These are phyloP conservation scores for Sphaerulina vaccinii DNA, from an alignment of 2,329 filamentous ascomycete species.

Conservation along the genomic window DNA sequence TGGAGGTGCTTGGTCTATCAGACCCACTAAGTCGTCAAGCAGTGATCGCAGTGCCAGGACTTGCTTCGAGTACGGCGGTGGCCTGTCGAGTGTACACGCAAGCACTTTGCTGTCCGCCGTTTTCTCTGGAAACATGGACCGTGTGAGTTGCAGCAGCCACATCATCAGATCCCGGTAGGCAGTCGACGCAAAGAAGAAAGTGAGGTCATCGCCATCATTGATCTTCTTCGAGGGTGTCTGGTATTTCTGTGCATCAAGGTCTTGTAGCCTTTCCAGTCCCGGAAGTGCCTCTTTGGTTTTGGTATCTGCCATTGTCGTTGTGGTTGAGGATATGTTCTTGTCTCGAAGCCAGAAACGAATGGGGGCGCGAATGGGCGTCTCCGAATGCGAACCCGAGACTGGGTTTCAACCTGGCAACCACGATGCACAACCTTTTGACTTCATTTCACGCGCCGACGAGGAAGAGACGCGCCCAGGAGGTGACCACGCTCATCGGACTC, in stretches of 20 bases:
- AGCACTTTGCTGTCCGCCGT: conserved; percentile 35
- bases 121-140: conserved; percentile 73
- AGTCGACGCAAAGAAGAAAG: conserved; percentile 72
- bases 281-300: background rate
- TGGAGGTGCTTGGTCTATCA: conserved; percentile 78
- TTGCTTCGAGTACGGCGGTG: conserved; percentile 46
- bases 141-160: conserved; percentile 88
- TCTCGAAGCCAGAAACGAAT: too few relatives aligned
- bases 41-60: conserved; percentile 66
- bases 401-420: too few relatives aligned
- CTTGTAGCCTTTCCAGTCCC: conserved; percentile 9
- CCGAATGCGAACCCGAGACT: too few relatives aligned
- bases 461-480: too few relatives aligned
- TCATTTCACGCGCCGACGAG: too few relatives aligned
- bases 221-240: conserved; percentile 73
- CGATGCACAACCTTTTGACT: too few relatives aligned
- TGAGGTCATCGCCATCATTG: conserved; percentile 78
- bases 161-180: conserved; percentile 85
- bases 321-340: too few relatives aligned
- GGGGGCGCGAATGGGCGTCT: too few relatives aligned
- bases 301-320: background rate
- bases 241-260: conserved; percentile 51
- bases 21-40: conserved; percentile 60
- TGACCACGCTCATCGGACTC: too few relatives aligned
- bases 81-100: conserved; percentile 46